Percentiles rank a stretch among this genome's conserved stretches.
These are phyloP conservation scores for Penicillium salamii DNA, from an alignment of 495 filamentous ascomycete species.

Conservation along the genomic window DNA sequence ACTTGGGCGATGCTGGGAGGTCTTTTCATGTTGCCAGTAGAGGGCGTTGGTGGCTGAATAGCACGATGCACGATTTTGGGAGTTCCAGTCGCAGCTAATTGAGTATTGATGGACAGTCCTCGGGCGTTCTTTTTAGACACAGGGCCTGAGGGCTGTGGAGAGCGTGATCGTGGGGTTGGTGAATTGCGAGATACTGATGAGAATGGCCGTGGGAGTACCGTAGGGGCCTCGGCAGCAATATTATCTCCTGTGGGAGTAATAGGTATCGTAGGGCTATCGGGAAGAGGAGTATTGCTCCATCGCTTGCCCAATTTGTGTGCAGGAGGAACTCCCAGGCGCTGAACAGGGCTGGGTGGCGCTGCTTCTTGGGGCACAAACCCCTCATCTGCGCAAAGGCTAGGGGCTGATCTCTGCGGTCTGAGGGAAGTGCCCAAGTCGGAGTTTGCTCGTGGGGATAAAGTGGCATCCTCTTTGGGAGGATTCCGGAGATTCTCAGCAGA, in stretches of 20 bases:
- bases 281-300: constrained; percentile 40
- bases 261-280: constrained; percentile 43
- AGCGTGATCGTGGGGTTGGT: constrained; percentile 9
- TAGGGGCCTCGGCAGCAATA: constrained; percentile 4
- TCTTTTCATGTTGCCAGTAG: constrained; percentile 19
- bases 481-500: constrained; percentile 22
- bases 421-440: constrained; percentile 10
- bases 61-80: constrained; percentile 38
- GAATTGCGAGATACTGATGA: constrained; percentile 13
- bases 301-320: constrained; percentile 34
- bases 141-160: constrained; percentile 17
- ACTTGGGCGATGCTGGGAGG: constrained; percentile 45
- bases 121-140: constrained; percentile 38
- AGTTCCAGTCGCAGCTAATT: constrained; percentile 31
- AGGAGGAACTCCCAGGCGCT: constrained; percentile 35
- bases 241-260: constrained; percentile 9
- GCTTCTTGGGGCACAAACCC: constrained; percentile 10
- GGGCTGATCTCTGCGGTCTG: constrained; percentile 33
- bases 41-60: constrained; percentile 44
- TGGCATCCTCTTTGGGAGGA: too few species aligned
- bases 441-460: constrained; percentile 1
- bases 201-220: constrained; percentile 7
- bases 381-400: constrained; percentile 27
- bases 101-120: constrained; percentile 44
- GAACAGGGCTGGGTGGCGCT: constrained; percentile 12